Evolutionary conservation across 2,329 filamentous ascomycete genomes (phyloP).

Genomic region (Allantophomopsis cytisporea): DNA sequence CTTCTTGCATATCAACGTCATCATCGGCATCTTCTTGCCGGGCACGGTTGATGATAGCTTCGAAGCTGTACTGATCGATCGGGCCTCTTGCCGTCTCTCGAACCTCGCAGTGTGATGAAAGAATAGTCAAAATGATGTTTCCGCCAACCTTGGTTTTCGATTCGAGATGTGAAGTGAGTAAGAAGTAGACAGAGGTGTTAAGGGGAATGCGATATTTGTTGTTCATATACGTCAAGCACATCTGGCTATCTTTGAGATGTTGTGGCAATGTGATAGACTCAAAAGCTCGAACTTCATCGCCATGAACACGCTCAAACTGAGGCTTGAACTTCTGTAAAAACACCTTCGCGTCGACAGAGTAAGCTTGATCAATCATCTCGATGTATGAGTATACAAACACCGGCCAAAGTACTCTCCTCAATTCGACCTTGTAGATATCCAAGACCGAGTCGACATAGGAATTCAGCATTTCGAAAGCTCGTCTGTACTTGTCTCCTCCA

Average conservation of each 20-base stretch:
- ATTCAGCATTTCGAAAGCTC: conserved; percentile 59
- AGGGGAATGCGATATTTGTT: conserved; percentile 85
- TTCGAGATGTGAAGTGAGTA: conserved; percentile 79
- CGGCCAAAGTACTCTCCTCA: conserved; percentile 82
- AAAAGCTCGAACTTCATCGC: conserved; percentile 68
- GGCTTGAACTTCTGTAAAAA: conserved; percentile 58
- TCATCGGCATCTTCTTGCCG: conserved; percentile 47
- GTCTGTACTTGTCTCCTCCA: conserved; percentile 65
- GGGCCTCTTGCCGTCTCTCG: conserved; percentile 45
- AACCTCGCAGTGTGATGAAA: conserved; percentile 46
- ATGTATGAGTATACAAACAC: conserved; percentile 89
- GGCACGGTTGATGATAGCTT: conserved; percentile 41
- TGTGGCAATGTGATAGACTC: conserved; percentile 60
- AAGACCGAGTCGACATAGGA: conserved; percentile 85
- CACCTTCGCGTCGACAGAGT: conserved; percentile 54
- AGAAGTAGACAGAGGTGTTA: conserved; percentile 72
- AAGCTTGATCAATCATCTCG: conserved; percentile 60
- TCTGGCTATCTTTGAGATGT: conserved; percentile 63
- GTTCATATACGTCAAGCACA: conserved; percentile 68
- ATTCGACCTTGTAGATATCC: conserved; percentile 90
- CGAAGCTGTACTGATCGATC: conserved; percentile 49
- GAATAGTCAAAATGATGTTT: conserved; percentile 60
- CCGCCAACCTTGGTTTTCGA: conserved; percentile 74
- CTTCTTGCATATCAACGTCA: conserved; percentile 44
- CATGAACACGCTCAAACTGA: conserved; percentile 64